Evolutionary conservation across 352 stramenopile genomes (phyloP).

Genomic region (Elongisporangium prolatum): DNA sequence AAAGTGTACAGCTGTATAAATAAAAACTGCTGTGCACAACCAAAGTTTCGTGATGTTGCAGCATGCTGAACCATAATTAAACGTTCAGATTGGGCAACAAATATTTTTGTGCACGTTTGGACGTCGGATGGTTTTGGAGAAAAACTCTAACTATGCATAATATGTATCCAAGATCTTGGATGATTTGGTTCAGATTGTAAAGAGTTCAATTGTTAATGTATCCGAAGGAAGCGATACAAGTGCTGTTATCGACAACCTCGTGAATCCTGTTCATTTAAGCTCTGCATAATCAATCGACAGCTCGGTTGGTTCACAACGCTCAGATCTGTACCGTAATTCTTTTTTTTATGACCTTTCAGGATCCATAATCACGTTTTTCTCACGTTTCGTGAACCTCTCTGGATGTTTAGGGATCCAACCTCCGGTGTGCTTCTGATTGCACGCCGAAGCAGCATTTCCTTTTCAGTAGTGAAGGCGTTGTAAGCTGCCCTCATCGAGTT

Average conservation of each 20-base stretch:
- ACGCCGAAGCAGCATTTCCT: background rate
- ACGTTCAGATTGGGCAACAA: too few relatives aligned
- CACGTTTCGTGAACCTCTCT: background rate
- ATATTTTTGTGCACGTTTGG: too few relatives aligned
- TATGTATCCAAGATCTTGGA: background rate
- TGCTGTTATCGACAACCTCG: background rate
- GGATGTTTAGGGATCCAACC: background rate
- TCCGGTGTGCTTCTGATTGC: background rate
- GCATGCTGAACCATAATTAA: too few relatives aligned
- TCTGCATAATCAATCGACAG: background rate
- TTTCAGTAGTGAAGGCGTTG: background rate
- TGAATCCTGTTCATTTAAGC: background rate
- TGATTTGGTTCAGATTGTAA: too few relatives aligned
- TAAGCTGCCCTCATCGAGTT: background rate
- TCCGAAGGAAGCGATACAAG: background rate
- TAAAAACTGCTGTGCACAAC: background rate
- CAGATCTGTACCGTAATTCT: background rate
- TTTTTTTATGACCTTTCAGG: background rate
- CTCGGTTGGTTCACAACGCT: background rate
- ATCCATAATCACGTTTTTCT: background rate
- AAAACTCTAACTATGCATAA: background rate
- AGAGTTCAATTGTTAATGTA: background rate
- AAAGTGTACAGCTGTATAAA: too few relatives aligned
- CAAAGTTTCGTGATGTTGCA: too few relatives aligned
- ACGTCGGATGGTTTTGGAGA: background rate